Percentiles rank a stretch among this genome's conserved stretches.
Conservation (phyloP, 352 stramenopile genomes). For the Elongisporangium senticosum region DNA sequence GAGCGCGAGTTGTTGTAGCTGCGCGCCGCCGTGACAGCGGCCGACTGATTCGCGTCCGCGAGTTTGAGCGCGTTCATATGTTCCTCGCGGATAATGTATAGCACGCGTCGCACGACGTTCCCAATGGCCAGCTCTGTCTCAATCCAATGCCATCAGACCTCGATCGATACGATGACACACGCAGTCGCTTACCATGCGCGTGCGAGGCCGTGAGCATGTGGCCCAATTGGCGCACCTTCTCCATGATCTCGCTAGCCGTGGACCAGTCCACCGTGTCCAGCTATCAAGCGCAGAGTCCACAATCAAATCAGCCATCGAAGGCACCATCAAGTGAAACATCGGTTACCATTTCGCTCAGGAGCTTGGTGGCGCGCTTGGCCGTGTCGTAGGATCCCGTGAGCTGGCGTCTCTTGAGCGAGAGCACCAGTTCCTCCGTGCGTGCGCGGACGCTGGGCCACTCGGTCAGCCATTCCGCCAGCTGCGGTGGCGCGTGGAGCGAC, state of each 20-base stretch:
- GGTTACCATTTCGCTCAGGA: slow-evolving; percentile 65
- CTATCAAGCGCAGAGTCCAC: slow-evolving; percentile 13
- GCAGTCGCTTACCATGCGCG: slow-evolving; percentile 34
- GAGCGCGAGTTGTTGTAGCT: slow-evolving; percentile 67
- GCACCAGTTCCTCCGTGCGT: slow-evolving; percentile 64
- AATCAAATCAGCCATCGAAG: neutral
- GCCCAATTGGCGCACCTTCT: slow-evolving; percentile 75
- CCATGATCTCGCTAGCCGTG: slow-evolving; percentile 77
- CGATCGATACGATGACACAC: neutral
- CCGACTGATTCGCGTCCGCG: slow-evolving; percentile 10
- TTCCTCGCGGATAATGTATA: slow-evolving; percentile 88
- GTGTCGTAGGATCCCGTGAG: slow-evolving; percentile 77
- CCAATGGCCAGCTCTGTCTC: slow-evolving; percentile 73
- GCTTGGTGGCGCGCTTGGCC: slow-evolving; percentile 66
- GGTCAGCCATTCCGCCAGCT: slow-evolving; percentile 66
- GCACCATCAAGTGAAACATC: neutral
- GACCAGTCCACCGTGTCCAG: slow-evolving; percentile 76
- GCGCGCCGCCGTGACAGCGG: slow-evolving; percentile 15
- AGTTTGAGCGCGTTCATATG: slow-evolving; percentile 70
- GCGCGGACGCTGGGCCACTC: slow-evolving; percentile 72
- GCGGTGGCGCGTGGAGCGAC: slow-evolving; percentile 10
- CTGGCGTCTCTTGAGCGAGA: slow-evolving; percentile 79
- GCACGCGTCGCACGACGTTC: slow-evolving; percentile 86
- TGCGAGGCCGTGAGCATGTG: slow-evolving; percentile 81
- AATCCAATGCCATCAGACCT: neutral